These are phyloP conservation scores for Saussurea involucrata DNA, from an alignment of 129 eudicot species.

Conservation along the genomic window DNA sequence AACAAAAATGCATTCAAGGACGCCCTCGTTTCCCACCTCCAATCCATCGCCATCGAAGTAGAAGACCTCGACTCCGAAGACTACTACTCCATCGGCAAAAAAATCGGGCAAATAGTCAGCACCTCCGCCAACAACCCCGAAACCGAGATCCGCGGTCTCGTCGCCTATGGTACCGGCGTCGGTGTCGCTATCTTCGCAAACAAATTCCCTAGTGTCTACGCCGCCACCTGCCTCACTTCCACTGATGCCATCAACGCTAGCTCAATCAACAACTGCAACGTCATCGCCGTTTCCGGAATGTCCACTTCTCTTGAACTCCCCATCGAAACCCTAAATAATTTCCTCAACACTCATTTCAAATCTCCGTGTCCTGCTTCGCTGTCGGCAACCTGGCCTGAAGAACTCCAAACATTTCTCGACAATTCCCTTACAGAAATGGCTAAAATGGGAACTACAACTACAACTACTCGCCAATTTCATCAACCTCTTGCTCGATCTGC, in stretches of 20 bases:
- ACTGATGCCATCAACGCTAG: slow-evolving; percentile 69
- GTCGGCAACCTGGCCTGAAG: slow-evolving; percentile 57
- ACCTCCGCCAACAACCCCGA: slow-evolving; percentile 16
- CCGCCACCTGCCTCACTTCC: slow-evolving; percentile 73
- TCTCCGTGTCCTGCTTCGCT: slow-evolving; percentile 86
- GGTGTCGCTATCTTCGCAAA: slow-evolving; percentile 92
- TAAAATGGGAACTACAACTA: slow-evolving; percentile 45
- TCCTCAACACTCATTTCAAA: slow-evolving; percentile 63
- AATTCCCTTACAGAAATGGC: slow-evolving; percentile 53
- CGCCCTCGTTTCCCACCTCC: slow-evolving; percentile 66
- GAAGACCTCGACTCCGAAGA: slow-evolving; percentile 77
- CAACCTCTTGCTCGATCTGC: slow-evolving; percentile 36
- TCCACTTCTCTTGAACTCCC: slow-evolving; percentile 55
- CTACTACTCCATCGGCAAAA: slow-evolving; percentile 74
- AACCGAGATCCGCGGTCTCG: slow-evolving; percentile 61
- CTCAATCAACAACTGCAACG: slow-evolving; percentile 80
- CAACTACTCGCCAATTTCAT: background rate
- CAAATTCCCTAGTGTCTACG: slow-evolving; percentile 84
- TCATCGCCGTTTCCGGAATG: slow-evolving; percentile 72
- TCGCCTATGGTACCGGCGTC: slow-evolving; percentile 90
- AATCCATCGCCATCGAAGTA: slow-evolving; percentile 60
- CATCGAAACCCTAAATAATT: slow-evolving; percentile 46
- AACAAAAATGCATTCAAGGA: slow-evolving; percentile 62
- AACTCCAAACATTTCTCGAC: slow-evolving; percentile 52
- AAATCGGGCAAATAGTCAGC: slow-evolving; percentile 70